Base-by-base conservation (phyloP, 352 stramenopile genomes). In the Blastocystis sp. region DNA sequence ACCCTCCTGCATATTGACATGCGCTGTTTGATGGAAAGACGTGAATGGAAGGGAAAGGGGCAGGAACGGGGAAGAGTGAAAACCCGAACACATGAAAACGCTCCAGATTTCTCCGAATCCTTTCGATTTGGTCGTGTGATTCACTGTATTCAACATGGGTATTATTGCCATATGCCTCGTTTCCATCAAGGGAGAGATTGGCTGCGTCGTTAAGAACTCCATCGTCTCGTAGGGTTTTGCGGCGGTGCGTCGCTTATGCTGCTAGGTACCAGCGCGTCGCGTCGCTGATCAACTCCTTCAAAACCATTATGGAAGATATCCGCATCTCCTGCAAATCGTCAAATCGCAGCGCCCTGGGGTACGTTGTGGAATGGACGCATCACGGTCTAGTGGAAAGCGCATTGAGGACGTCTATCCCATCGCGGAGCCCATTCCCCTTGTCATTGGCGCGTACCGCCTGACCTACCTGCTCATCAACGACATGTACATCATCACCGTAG, bases 171-270 rank as follows among this genome's bases (percentile, higher is more conserved):
- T 87, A 52, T 87, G 77, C 48, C 23, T 87, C 17, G 77, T 87
- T 76, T 87, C 77, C 1, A 28, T 77, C 7, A 87, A 78, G 43
- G 77, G 77, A 87, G 77, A 74, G 62, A 87, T 87, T 64, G 77
- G 77, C 34, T 87, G 77, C 65, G 48, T 87, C 41, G 77, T 77
- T 21, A 87, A 87, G 65, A 77, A 19, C 45, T 87, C 77, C 5
- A 21, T 87, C 53, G 62, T 87, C 65, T 77, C 77, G 77, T 87
- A 78, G 23, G 65, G 23, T 87, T 87, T 2, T 48, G 45, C 41
- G 14, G n/a, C 45, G 19, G n/a, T 3, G 17, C 2, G 43, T 19
- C 14, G 34, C 41, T 87, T 59, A 78, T 79, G n/a, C 2, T 40
- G 21, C 11, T 87, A 87, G 77, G 23, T 87, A 87, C 48, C 62